These are phyloP conservation scores for Centaurea solstitialis DNA, from an alignment of 129 eudicot species.

Conservation along the genomic window DNA sequence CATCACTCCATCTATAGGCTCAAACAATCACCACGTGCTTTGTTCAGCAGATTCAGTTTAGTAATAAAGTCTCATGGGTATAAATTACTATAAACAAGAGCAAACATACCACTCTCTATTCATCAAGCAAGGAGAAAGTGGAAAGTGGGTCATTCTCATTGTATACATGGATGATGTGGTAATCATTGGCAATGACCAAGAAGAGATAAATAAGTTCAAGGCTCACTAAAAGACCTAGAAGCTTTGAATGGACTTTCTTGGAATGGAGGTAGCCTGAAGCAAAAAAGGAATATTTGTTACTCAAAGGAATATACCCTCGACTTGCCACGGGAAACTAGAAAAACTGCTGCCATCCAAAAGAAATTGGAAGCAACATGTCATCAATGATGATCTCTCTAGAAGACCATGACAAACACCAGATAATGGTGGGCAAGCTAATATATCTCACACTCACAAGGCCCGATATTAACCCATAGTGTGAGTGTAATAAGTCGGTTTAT, in stretches of 20 bases:
- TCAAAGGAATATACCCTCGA: not conserved
- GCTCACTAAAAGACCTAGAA: not conserved
- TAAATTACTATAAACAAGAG: not conserved
- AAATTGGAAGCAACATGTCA: not conserved
- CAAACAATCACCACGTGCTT: not conserved
- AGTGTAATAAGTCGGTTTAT: not conserved
- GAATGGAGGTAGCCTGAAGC: not conserved
- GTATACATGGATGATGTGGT: not conserved
- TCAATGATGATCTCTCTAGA: not conserved
- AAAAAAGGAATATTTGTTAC: not conserved
- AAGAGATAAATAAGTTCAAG: not conserved
- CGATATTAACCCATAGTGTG: not conserved
- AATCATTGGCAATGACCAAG: not conserved
- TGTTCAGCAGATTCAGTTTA: not conserved
- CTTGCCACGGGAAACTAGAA: not conserved
- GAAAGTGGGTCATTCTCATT: not conserved
- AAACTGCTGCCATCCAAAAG: not conserved
- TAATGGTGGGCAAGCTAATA: not conserved
- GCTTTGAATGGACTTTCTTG: not conserved
- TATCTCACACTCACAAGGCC: not conserved
- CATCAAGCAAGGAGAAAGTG: not conserved
- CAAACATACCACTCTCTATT: not conserved
- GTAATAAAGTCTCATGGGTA: conserved; percentile 6
- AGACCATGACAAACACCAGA: not conserved
- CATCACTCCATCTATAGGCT: not conserved